Percentiles rank a stretch among this genome's conserved stretches.
These are phyloP conservation scores for Chaetomium globosum DNA, from an alignment of 2,329 filamentous ascomycete species.

Conservation along the genomic window DNA sequence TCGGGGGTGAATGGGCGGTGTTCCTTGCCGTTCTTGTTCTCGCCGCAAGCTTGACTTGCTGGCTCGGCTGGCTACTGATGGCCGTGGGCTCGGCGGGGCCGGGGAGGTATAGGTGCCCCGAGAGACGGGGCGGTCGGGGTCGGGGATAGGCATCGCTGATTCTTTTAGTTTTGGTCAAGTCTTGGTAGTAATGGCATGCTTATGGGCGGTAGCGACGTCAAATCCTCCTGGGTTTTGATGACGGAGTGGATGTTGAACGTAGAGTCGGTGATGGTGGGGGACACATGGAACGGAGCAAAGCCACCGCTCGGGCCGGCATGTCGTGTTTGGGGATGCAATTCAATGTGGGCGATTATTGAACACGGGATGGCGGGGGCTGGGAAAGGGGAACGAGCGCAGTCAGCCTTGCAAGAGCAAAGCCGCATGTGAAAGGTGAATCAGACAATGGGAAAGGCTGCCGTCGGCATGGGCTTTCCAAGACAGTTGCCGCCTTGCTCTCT, in stretches of 20 bases:
- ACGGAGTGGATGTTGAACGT: conserved; percentile 3
- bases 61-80: conserved; percentile 35
- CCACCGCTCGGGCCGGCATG: conserved; percentile 25
- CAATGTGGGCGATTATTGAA: not conserved
- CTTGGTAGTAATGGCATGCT: not conserved
- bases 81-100: conserved; percentile 34
- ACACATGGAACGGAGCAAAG: conserved; percentile 11
- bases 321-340: conserved; percentile 2
- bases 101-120: conserved; percentile 27
- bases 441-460: conserved; percentile 2
- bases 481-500: not conserved
- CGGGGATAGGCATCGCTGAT: conserved; percentile 35
- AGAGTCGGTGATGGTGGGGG: not conserved
- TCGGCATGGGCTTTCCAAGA: not conserved
- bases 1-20: conserved; percentile 20
- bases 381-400: not conserved
- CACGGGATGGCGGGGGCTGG: not conserved
- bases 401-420: not conserved
- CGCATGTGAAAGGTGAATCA: not conserved
- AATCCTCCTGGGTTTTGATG: not conserved
- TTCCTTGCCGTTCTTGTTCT: conserved; percentile 32
- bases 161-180: not conserved
- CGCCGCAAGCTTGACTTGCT: conserved; percentile 36
- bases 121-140: conserved; percentile 35
- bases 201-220: not conserved